phyloP scores from a whole-genome alignment of 176 grass and related monocot species.

The Leersia perrieri region DNA sequence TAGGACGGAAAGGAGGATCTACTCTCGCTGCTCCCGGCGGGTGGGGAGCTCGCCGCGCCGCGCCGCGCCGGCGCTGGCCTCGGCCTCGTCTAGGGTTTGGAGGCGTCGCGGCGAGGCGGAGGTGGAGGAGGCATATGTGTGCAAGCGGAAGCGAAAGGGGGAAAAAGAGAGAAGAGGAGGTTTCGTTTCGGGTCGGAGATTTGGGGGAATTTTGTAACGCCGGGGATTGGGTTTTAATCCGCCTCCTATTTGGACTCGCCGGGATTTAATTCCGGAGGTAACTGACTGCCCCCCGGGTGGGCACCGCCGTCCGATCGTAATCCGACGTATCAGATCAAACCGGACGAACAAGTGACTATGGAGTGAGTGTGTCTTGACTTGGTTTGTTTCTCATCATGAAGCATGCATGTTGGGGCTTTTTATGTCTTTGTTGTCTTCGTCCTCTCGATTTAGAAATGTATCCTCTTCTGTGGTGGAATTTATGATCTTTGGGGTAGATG shows the following conservation, averaged over 20 bases:
- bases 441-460: too few species aligned
- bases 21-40: neutral
- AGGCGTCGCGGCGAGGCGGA: conserved; percentile 25
- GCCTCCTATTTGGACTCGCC: neutral
- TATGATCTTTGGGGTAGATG: neutral
- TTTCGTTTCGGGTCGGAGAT: neutral
- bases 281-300: neutral
- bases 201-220: conserved; percentile 26
- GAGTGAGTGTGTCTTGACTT: too few species aligned
- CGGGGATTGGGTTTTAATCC: conserved; percentile 10
- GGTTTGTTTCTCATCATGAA: too few species aligned
- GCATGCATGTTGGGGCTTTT: neutral
- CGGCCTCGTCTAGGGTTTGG: conserved; percentile 65
- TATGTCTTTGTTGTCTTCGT: neutral
- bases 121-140: neutral
- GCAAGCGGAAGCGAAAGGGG: neutral
- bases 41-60: neutral
- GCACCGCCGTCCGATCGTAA: conserved; percentile 1
- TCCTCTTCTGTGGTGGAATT: neutral
- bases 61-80: neutral
- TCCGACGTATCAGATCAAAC: neutral
- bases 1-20: neutral
- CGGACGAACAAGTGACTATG: neutral
- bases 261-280: neutral
- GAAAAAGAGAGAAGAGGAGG: neutral